These are phyloP conservation scores for Penicillium olsonii DNA, from an alignment of 2,329 filamentous ascomycete genomes.

Conservation along the genomic window DNA sequence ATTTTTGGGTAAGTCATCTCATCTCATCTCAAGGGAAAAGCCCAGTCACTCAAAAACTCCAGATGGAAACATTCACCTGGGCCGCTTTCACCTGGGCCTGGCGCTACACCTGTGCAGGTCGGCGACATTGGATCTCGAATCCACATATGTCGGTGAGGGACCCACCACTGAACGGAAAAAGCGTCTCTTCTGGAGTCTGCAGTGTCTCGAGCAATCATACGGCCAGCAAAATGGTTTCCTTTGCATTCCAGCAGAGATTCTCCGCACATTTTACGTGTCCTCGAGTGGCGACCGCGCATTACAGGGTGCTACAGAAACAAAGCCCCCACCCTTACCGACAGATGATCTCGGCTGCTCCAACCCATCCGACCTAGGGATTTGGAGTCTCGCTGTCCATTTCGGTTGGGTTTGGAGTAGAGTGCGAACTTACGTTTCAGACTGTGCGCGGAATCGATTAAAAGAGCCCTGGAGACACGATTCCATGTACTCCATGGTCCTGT, in stretches of 20 bases:
- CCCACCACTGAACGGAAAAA: constrained; percentile 49
- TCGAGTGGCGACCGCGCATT: constrained; percentile 14
- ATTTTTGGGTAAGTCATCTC: constrained; percentile 47
- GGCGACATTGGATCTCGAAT: constrained; percentile 51
- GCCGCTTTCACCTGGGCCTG: constrained; percentile 54
- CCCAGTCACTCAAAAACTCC: too few species aligned
- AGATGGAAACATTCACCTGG: constrained; percentile 54
- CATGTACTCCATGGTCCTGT: constrained; percentile 53
- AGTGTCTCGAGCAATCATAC: constrained; percentile 54
- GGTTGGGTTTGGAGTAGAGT: constrained; percentile 55
- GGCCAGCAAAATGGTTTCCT: constrained; percentile 51
- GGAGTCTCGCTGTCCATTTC: constrained; percentile 53
- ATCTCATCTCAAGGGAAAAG: background rate
- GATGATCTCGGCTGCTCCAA: constrained; percentile 49
- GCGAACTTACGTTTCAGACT: constrained; percentile 50
- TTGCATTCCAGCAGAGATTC: constrained; percentile 44
- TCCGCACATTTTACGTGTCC: constrained; percentile 39
- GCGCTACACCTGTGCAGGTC: constrained; percentile 54
- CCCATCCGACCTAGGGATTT: constrained; percentile 50
- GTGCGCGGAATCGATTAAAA: constrained; percentile 49
- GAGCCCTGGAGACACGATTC: constrained; percentile 57
- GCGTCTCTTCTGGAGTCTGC: constrained; percentile 55
- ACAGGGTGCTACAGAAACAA: constrained; percentile 31
- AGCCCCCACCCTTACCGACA: constrained; percentile 46
- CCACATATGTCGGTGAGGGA: constrained; percentile 41